Percentiles rank a stretch among this genome's conserved stretches.
phyloP scores from a whole-genome alignment of 2,329 filamentous ascomycete genomes.

The Thelonectria olida region DNA sequence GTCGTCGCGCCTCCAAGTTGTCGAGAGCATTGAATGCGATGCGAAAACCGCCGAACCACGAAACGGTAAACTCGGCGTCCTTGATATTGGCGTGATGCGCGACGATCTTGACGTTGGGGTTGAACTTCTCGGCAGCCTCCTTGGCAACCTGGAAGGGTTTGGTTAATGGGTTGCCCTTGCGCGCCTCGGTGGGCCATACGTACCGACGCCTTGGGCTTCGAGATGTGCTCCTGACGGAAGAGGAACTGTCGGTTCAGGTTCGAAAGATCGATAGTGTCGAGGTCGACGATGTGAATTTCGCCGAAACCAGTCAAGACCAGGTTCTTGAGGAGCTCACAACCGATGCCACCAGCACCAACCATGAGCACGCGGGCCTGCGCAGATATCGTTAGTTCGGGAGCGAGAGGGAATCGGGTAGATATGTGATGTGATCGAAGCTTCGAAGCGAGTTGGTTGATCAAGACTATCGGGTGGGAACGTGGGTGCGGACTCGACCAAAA shows the following conservation, averaged over 20 bases:
- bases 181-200: conserved; percentile 41
- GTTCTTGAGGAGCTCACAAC: conserved; percentile 97
- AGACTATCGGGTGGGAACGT: conserved; percentile 4
- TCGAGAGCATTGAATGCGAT: conserved; percentile 97
- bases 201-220: conserved; percentile 94
- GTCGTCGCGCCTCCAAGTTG: conserved; percentile 90
- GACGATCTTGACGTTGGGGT: conserved; percentile 84
- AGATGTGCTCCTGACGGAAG: conserved; percentile 96
- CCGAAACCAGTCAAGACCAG: conserved; percentile 91
- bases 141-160: conserved; percentile 80
- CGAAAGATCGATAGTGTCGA: conserved; percentile 97
- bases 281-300: conserved; percentile 92
- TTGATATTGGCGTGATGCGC: conserved; percentile 97
- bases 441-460: not conserved
- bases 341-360: conserved; percentile 96
- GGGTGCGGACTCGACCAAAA: conserved; percentile 9
- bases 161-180: conserved; percentile 31
- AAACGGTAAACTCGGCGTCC: conserved; percentile 83
- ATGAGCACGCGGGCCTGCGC: conserved; percentile 84
- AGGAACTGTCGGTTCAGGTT: conserved; percentile 98
- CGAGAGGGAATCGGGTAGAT: not conserved
- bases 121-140: conserved; percentile 90
- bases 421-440: conserved; percentile 4
- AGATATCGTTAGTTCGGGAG: conserved; percentile 29
- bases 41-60: conserved; percentile 85